Evolutionary conservation across 495 filamentous ascomycete species (phyloP).

Genomic region (Aspergillus steynii): DNA sequence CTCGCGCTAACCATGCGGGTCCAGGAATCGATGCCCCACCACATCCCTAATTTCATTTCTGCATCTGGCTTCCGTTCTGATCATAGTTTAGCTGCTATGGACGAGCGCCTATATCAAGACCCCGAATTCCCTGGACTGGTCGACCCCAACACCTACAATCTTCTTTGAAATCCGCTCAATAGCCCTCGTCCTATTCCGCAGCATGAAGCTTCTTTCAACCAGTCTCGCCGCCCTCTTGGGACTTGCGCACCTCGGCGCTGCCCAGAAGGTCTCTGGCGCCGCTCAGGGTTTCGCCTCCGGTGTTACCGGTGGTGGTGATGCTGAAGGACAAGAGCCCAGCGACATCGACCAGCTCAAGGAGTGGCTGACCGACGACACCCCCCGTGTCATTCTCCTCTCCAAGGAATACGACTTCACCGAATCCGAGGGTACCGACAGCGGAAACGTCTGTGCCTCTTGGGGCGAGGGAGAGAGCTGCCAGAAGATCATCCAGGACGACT

Average conservation of each 20-base stretch:
- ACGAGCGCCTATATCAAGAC: neutral
- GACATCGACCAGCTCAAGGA: constrained; percentile 4
- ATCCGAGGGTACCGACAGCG: constrained; percentile 33
- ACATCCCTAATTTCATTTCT: neutral
- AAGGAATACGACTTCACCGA: constrained; percentile 40
- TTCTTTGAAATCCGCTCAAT: neutral
- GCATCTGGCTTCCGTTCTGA: neutral
- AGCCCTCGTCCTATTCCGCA: neutral
- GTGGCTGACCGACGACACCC: constrained; percentile 26
- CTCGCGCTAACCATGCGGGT: neutral
- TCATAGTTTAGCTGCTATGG: neutral
- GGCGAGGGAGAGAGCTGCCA: constrained; percentile 1
- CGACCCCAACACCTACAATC: neutral
- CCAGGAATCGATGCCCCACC: neutral
- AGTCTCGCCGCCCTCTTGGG: neutral
- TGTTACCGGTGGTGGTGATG: constrained; percentile 3
- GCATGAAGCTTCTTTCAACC: neutral
- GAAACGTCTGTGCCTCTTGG: constrained; percentile 12
- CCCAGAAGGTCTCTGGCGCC: constrained; percentile 1
- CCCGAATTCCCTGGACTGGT: neutral
- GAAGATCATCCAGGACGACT: constrained; percentile 13
- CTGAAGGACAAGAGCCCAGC: neutral
- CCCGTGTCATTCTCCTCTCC: constrained; percentile 43
- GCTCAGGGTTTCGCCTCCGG: constrained; percentile 6
- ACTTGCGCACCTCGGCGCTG: neutral